These are phyloP conservation scores for Larix sibirica DNA, from an alignment of 83 land plant species.

Conservation along the genomic window DNA sequence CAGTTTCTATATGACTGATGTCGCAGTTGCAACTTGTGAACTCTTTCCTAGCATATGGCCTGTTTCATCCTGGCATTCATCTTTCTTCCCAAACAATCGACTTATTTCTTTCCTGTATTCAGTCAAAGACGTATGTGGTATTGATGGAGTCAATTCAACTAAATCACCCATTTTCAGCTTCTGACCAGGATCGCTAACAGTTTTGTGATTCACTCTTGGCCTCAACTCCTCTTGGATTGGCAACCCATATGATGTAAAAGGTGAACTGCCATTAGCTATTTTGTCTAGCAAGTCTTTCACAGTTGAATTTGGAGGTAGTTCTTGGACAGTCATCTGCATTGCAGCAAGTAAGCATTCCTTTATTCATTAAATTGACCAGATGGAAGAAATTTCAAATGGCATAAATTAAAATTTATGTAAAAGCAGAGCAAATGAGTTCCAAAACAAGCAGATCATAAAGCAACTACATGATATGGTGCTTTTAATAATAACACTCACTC, in stretches of 20 bases:
- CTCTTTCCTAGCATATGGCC: conserved; percentile 51
- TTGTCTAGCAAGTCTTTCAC: conserved; percentile 63
- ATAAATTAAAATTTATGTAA: background rate
- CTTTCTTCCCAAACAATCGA: conserved; percentile 46
- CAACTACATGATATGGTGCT: background rate
- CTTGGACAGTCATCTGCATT: conserved; percentile 94
- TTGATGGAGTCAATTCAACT: conserved; percentile 73
- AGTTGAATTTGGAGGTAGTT: conserved; percentile 74
- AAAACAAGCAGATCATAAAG: background rate
- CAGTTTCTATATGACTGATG: background rate
- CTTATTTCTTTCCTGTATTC: conserved; percentile 76
- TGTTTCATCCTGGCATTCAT: conserved; percentile 68
- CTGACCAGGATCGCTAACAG: conserved; percentile 61
- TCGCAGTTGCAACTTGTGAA: conserved; percentile 6
- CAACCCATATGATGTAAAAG: conserved; percentile 40
- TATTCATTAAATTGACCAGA: background rate
- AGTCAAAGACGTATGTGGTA: conserved; percentile 52
- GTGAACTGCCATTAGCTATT: conserved; percentile 41
- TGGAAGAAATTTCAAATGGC: background rate
- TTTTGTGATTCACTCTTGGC: conserved; percentile 75
- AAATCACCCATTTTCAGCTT: conserved; percentile 93
- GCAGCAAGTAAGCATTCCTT: background rate
- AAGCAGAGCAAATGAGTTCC: no score
- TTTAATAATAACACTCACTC: conserved; percentile 28
- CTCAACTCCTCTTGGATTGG: conserved; percentile 60